Conservation (phyloP, 495 filamentous ascomycete genomes). For the Cairneyella variabilis region DNA sequence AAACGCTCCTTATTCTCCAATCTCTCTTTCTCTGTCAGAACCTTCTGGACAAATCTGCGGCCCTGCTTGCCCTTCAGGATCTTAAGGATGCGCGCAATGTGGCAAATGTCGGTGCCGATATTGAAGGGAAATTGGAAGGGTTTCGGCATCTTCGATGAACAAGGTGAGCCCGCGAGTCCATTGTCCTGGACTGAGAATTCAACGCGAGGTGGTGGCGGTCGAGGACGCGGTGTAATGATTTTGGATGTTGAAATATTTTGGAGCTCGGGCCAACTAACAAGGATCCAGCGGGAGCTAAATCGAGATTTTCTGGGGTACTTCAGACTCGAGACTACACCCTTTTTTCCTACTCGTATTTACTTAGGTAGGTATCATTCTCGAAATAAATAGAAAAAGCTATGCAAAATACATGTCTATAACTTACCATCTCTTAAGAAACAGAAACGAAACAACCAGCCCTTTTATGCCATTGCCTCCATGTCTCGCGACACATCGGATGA, state of each 20-base stretch:
- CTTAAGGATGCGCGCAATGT: slow-evolving; percentile 39
- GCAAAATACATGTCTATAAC: too few species aligned
- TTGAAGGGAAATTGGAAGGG: slow-evolving; percentile 43
- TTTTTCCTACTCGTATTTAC: too few species aligned
- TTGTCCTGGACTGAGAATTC: too few species aligned
- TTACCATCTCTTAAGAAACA: too few species aligned
- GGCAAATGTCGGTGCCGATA: slow-evolving; percentile 57
- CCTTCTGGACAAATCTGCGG: neutral
- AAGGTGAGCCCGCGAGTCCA: too few species aligned
- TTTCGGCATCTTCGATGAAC: slow-evolving; percentile 21
- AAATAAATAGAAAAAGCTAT: too few species aligned
- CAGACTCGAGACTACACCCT: too few species aligned
- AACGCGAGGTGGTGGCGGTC: neutral
- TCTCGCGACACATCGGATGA: too few species aligned
- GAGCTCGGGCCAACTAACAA: slow-evolving; percentile 9
- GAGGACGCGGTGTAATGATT: neutral
- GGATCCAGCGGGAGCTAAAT: neutral
- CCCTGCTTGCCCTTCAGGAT: slow-evolving; percentile 20
- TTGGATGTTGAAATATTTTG: neutral
- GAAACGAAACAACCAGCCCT: too few species aligned
- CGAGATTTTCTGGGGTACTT: neutral
- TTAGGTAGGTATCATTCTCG: too few species aligned
- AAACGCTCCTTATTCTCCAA: neutral
- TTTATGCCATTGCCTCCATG: too few species aligned
- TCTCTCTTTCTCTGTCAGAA: slow-evolving; percentile 9